Evolutionary conservation across 1,139 yeast genomes (phyloP), one percentile per base, ranked within the genome.

Genomic region (Debaryomycetaceae sp.): DNA sequence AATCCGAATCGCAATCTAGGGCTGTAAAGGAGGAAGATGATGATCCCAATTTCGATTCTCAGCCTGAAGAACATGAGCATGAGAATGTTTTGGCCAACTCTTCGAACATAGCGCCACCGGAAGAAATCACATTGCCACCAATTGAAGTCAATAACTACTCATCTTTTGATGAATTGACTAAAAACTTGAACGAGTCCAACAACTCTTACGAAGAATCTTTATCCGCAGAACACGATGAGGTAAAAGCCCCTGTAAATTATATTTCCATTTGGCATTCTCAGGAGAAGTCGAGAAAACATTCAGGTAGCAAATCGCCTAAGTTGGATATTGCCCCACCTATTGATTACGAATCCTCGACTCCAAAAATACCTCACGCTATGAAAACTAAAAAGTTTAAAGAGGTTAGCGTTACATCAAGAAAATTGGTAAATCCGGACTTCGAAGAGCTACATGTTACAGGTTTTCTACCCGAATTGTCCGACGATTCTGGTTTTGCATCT

Each of bases 251-350:
- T 2, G 54, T 60, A 1, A 55, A 60, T 47, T 74, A 67, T 50
- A 56, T 72, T 23, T 64, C 75, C 1, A 74, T 74, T 33, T 74
- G 79, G 79, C 78, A 67, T 46, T 62, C 68, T 2, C 79, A 74
- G 53, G 66, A 63, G 45, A 52, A 53, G 40, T 52, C 56, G 38
- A 55, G 45, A 55, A 50, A 41, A 24, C 36, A 36, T 39, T 24
- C 42, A 24, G 13, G 23, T 33, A 14, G 35, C 42, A 23, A 39
- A 23, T n/a, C 14, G 11, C 24, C 42, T 48, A 38, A 40, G 35
- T 46, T 22, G 45, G 42, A 23, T 23, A 14, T 5, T 11, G 17
- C 17, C 5, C 13, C 14, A 8, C 17, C n/a, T 5, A 20, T 33
- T 34, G 30, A 24, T 38, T 22, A 38, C 23, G 24, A 38, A 37